Evolutionary conservation across 257 asterid species (phyloP).

Genomic region (Scutellaria galericulata): DNA sequence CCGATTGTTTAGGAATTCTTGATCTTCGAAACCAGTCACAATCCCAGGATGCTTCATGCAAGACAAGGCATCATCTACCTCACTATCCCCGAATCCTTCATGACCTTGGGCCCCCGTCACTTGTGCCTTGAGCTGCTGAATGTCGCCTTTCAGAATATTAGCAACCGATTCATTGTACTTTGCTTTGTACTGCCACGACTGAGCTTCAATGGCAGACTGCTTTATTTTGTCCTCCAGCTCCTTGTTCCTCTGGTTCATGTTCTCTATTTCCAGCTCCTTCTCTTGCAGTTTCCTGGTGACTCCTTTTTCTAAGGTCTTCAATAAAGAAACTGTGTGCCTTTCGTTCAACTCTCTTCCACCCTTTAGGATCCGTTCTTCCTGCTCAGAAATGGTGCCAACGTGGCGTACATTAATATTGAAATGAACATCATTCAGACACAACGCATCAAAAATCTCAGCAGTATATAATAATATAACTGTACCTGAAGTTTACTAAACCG

Average conservation of each 20-base stretch:
- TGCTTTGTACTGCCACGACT: constrained; percentile 66
- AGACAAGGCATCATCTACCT: constrained; percentile 58
- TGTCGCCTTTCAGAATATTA: constrained; percentile 49
- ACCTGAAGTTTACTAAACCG: constrained; percentile 61
- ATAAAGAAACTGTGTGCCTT: constrained; percentile 55
- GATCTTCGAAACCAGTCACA: background rate
- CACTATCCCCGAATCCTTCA: constrained; percentile 72
- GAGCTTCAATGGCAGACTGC: constrained; percentile 62
- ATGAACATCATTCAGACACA: background rate
- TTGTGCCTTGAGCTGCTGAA: constrained; percentile 60
- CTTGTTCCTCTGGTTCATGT: constrained; percentile 55
- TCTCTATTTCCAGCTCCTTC: constrained; percentile 59
- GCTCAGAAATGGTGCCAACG: constrained; percentile 30
- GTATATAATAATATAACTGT: background rate
- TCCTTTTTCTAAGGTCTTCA: constrained; percentile 51
- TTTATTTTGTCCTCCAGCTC: constrained; percentile 63
- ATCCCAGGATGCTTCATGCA: constrained; percentile 40
- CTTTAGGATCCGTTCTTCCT: constrained; percentile 58
- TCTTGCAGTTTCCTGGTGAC: constrained; percentile 50
- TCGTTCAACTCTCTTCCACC: constrained; percentile 54
- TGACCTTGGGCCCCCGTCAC: constrained; percentile 42
- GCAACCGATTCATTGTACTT: constrained; percentile 63
- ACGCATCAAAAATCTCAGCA: background rate
- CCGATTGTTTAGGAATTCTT: constrained; percentile 12
- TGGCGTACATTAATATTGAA: background rate